Conservation (phyloP, 257 asterid species). For the Solanum arcanum region DNA sequence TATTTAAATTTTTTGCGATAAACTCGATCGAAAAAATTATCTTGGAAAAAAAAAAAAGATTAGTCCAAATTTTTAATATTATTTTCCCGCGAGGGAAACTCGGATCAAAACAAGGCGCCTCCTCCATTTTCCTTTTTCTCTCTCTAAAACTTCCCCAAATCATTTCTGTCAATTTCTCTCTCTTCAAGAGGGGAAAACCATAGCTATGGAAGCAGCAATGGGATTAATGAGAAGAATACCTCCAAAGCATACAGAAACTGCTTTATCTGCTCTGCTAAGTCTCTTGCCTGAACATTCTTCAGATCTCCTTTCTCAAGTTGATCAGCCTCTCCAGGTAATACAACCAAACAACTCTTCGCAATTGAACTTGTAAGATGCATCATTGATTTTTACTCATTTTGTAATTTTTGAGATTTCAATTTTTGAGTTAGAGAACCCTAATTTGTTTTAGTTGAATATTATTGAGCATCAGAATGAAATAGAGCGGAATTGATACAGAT, state of each 20-base stretch:
- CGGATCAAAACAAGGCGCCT: constrained; percentile 17
- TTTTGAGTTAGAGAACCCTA: not conserved
- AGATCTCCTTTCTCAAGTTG: constrained; percentile 97
- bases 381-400: not conserved
- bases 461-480: not conserved
- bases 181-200: not conserved
- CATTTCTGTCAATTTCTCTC: not conserved
- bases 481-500: not conserved
- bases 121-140: not conserved
- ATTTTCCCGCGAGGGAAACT: constrained; percentile 16
- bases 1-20: no score
- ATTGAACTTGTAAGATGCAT: not conserved
- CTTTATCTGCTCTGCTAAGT: constrained; percentile 75
- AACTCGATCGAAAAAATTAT: no score
- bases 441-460: not conserved
- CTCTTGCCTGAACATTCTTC: constrained; percentile 88
- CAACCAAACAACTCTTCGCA: not conserved
- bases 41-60: no score
- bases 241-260: constrained; percentile 77
- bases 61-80: not conserved
- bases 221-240: constrained; percentile 97
- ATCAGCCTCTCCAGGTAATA: constrained; percentile 90
- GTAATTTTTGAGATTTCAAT: not conserved
- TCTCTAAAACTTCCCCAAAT: not conserved
- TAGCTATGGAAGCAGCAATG: constrained; percentile 83